A percentile compares a stretch with the other conserved stretches of the same genome.
Evolutionary conservation across 140 eudicot species (phyloP).

Genomic region (Cichorium intybus): DNA sequence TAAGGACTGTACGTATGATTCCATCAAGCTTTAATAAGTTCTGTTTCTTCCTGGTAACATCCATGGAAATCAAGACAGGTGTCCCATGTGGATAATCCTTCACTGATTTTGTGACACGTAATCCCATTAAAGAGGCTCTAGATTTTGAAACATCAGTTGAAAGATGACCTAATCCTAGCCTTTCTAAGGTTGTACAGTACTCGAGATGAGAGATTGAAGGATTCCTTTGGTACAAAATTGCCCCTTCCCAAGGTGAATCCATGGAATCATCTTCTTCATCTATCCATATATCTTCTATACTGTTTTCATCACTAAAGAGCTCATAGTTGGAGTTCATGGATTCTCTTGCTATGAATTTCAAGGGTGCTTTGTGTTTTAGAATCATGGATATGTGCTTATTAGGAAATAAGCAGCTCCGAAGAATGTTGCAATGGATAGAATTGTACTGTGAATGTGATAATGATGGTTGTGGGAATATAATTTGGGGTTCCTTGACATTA

Average conservation of each 20-base stretch:
- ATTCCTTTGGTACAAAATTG: slow-evolving; percentile 70
- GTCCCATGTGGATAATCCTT: slow-evolving; percentile 79
- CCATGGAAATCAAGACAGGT: slow-evolving; percentile 81
- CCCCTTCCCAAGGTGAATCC: slow-evolving; percentile 94
- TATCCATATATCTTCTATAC: slow-evolving; percentile 41
- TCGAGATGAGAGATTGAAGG: slow-evolving; percentile 66
- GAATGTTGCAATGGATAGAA: background rate
- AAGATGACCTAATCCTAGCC: slow-evolving; percentile 71
- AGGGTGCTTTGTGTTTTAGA: slow-evolving; percentile 23
- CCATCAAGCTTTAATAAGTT: slow-evolving; percentile 92
- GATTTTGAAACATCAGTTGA: slow-evolving; percentile 64
- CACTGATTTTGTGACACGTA: slow-evolving; percentile 76
- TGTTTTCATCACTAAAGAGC: slow-evolving; percentile 29
- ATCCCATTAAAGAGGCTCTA: slow-evolving; percentile 79
- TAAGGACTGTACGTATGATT: slow-evolving; percentile 71
- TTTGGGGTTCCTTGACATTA: slow-evolving; percentile 17
- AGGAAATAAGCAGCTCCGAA: background rate
- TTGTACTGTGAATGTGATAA: slow-evolving; percentile 3
- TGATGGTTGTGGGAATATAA: slow-evolving; percentile 10
- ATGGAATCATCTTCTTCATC: slow-evolving; percentile 36
- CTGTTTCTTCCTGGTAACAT: slow-evolving; percentile 67
- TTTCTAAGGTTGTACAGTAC: slow-evolving; percentile 91
- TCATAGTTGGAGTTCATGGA: slow-evolving; percentile 39
- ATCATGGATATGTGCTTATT: slow-evolving; percentile 8
- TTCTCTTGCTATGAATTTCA: slow-evolving; percentile 11